These are phyloP conservation scores for Carex cristatella DNA, from an alignment of 176 grass and related monocot genomes.

Conservation along the genomic window DNA sequence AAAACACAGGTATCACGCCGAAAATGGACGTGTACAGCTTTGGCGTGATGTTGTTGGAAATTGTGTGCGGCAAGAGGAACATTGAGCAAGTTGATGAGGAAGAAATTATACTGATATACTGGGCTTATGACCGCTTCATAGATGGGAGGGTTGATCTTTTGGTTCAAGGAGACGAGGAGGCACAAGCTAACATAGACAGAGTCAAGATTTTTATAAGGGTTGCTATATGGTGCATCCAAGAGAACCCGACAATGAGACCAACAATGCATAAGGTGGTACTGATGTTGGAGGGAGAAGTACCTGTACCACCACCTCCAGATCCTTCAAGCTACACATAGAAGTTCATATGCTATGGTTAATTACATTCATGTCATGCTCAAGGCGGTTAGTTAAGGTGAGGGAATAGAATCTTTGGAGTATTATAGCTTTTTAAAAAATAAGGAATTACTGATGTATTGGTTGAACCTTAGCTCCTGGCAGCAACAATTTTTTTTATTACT, in stretches of 20 bases:
- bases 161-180: constrained; percentile 23
- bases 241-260: constrained; percentile 29
- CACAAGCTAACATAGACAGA: constrained; percentile 17
- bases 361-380: neutral
- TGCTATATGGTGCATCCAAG: constrained; percentile 28
- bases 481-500: neutral
- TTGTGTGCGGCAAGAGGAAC: constrained; percentile 21
- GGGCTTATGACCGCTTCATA: constrained; percentile 27
- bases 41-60: constrained; percentile 37
- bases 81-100: constrained; percentile 13
- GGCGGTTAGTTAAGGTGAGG: neutral
- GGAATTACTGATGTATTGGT: neutral
- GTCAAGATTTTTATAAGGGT: constrained; percentile 23
- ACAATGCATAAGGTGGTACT: constrained; percentile 25
- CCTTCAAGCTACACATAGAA: constrained; percentile 8
- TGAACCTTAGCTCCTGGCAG: neutral
- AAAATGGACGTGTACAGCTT: constrained; percentile 38
- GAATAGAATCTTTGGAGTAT: neutral
- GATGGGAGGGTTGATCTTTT: constrained; percentile 22
- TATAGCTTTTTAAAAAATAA: no score
- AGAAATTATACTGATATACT: constrained; percentile 20
- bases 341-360: neutral
- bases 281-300: constrained; percentile 36
- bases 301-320: constrained; percentile 28
- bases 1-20: constrained; percentile 27